Evolutionary conservation across 768 basidiomycete species (phyloP).

Genomic region (Lentinula guzmanii): DNA sequence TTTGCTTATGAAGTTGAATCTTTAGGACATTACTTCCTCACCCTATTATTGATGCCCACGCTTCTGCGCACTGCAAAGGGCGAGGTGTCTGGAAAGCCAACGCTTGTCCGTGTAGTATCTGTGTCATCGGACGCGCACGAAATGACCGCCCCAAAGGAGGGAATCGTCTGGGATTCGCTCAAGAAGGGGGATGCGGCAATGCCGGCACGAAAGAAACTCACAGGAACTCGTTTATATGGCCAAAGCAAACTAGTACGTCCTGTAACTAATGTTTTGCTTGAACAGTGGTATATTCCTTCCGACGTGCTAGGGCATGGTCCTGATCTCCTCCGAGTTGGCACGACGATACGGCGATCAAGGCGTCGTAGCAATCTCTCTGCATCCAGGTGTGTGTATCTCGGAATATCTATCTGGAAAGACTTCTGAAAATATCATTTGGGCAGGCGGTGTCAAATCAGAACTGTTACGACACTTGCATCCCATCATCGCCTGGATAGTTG

Average conservation of each 20-base stretch:
- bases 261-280: neutral
- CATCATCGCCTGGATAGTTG: conserved; percentile 13
- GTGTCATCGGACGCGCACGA: conserved; percentile 18
- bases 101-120: conserved; percentile 21
- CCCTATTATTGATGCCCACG: conserved; percentile 23
- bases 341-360: conserved; percentile 22
- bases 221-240: conserved; percentile 15
- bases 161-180: conserved; percentile 25
- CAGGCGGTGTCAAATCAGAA: conserved; percentile 19
- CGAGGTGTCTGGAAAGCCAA: conserved; percentile 15
- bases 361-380: conserved; percentile 22
- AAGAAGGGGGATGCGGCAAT: conserved; percentile 17
- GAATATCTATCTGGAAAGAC: neutral
- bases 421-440: neutral
- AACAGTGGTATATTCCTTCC: neutral
- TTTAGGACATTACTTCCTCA: conserved; percentile 26
- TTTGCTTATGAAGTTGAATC: neutral
- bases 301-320: conserved; percentile 17
- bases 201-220: conserved; percentile 15
- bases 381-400: conserved; percentile 17
- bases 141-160: conserved; percentile 16
- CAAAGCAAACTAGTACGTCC: conserved; percentile 35
- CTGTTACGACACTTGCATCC: conserved; percentile 20
- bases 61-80: conserved; percentile 22
- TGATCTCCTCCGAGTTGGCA: conserved; percentile 23